Evolutionary conservation across 352 stramenopile genomes (phyloP), one percentile per base, ranked within the genome.

Genomic region (Globisporangium alternatum): DNA sequence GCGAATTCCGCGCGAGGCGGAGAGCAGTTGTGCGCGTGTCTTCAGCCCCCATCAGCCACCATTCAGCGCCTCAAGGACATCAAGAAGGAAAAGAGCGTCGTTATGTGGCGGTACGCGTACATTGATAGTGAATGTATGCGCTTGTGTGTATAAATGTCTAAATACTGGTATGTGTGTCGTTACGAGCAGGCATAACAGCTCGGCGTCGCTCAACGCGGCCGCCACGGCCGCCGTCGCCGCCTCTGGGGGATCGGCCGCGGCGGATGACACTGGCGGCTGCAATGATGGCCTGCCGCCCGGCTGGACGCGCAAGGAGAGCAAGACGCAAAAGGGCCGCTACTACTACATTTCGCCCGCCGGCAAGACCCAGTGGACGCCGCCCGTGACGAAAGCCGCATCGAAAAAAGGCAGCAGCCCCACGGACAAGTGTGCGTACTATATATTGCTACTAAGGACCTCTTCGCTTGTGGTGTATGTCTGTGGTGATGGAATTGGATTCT

Each of bases 261-360:
- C 35, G 5, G 51, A 57, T 22, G 56, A 76, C 19, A 60, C 58
- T 3, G 59, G 72, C 17, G 9, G 19, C 17, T 17, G 19, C 43
- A 21, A 22, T 9, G 72, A 81, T 57, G 77, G 77, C 35, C 54
- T 94, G 58, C 86, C 86, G 8, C 72, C 86, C 0, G 86, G 86
- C n/a, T 95, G 85, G 86, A 91, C 78, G 25, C 68, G 73, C 54
- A 92, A 91, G 56, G 86, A 95, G 68, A 93, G 83, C 71, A 95
- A 93, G 70, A 89, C 84, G 15, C 86, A 93, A 67, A 90, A 91
- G 65, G 86, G 86, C 15, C 73, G 81, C 2, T 95, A 90, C 63
- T 95, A 95, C 66, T 95, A 90, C 70, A 91, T 95, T 52, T 90
- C 80, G 1, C 86, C 86, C 13, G 69, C 74, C 10, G 86, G 86